phyloP scores from a whole-genome alignment of 148 eudicot genomes.

The Rhododendron simsii region DNA sequence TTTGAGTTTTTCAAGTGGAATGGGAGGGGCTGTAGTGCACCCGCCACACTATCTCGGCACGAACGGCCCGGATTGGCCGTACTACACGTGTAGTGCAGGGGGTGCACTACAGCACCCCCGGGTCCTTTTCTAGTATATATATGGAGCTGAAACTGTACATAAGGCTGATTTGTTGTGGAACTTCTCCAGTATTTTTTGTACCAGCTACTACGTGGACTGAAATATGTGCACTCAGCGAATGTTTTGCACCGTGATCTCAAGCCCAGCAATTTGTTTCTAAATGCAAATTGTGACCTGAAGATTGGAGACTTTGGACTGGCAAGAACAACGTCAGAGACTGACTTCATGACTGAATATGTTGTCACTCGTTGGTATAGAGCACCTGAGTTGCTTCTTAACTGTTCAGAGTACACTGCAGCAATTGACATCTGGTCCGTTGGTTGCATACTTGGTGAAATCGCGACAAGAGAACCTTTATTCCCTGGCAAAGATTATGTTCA shows the following conservation, averaged over 20 bases:
- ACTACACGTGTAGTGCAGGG: no score
- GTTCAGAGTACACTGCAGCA: slow-evolving; percentile 49
- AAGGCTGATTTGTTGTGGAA: slow-evolving; percentile 10
- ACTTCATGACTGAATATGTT: slow-evolving; percentile 49
- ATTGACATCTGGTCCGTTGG: slow-evolving; percentile 55
- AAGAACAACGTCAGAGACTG: slow-evolving; percentile 42
- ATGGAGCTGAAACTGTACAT: not conserved
- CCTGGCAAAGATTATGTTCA: slow-evolving; percentile 80
- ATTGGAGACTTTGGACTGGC: slow-evolving; percentile 51
- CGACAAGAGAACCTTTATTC: slow-evolving; percentile 63
- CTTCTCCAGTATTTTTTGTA: slow-evolving; percentile 57
- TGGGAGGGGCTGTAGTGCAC: no score
- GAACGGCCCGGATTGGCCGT: no score
- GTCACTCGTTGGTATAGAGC: slow-evolving; percentile 47
- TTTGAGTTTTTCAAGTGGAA: not conserved
- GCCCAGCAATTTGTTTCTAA: slow-evolving; percentile 37
- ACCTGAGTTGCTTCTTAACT: slow-evolving; percentile 47
- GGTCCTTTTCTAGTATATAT: not conserved
- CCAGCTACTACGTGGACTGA: slow-evolving; percentile 43
- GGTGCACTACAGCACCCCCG: no score
- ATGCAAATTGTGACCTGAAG: slow-evolving; percentile 45
- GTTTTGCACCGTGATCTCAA: slow-evolving; percentile 48
- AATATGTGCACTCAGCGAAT: slow-evolving; percentile 44
- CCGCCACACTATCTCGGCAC: no score
- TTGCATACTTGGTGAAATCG: slow-evolving; percentile 67